Base-by-base conservation (phyloP, 2,329 filamentous ascomycete genomes). In the Stagonosporopsis vannaccii region DNA sequence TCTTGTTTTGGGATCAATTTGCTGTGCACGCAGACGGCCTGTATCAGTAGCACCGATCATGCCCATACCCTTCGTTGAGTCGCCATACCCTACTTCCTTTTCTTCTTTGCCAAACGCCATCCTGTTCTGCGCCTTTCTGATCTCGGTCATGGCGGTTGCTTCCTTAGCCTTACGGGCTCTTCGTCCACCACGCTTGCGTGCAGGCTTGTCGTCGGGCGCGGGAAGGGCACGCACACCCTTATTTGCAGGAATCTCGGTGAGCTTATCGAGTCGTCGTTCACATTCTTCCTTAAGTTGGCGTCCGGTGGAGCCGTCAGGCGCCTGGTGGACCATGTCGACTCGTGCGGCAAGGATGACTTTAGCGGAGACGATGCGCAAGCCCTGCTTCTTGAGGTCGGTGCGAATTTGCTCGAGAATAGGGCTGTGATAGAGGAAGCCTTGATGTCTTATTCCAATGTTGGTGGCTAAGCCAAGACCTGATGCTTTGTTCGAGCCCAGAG, bases 41-140 rank as follows among this genome's bases (percentile, higher is more conserved):
- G 93, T 91, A 72, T 93, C 91, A 61, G 87, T 82, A 69, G 92
- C 88, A 0, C 95, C 95, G 61, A 99, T 93, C 95, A 98, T 98
- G 52, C 95, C 95, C 75, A 99, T 81, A 25, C 95, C 95, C 58
- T 89, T 88, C 0, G 93, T 96, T 51, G 86, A 86, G 65, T 97
- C 92, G 46, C 92, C 94, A 74, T 96, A 98, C 28, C 93, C 94
- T 1, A 95, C 88, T 77, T 99, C 95, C 68, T 87, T 89, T 77
- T 99, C 95, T 76, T 98, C 94, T 74, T 96, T 95, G 56, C 93
- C 93, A 71, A 99, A 99, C 0, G 89, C 92, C 85, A 99, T 89
- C 50, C 95, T 87, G 79, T 99, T 99, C 78, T 98, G 95, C 4
- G 92, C 92, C 76, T 98, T 97, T 63, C 93, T 88, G 26, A 99